A percentile compares a stretch with the other conserved stretches of the same genome.
These are phyloP conservation scores for Pichia sp. DNA, from an alignment of 1,139 yeast species.

Conservation along the genomic window DNA sequence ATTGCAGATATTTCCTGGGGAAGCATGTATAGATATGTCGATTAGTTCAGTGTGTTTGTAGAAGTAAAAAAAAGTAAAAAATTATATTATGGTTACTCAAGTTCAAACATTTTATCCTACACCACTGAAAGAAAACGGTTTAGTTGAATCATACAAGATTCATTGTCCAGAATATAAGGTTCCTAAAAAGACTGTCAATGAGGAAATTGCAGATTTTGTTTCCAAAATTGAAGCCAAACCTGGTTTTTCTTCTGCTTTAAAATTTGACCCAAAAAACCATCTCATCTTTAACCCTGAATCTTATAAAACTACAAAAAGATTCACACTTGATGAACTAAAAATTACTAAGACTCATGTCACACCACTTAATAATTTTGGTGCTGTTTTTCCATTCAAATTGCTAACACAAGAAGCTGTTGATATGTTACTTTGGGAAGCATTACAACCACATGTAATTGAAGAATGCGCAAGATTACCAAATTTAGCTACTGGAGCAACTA, in stretches of 20 bases:
- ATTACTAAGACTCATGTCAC: conserved; percentile 31
- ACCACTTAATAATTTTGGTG: conserved; percentile 30
- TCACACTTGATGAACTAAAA: conserved; percentile 29
- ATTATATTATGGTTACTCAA: conserved; percentile 20
- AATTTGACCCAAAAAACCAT: conserved; percentile 32
- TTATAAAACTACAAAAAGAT: conserved; percentile 24
- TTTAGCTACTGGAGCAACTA: conserved; percentile 28
- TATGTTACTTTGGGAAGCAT: conserved; percentile 34
- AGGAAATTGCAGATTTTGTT: conserved; percentile 27
- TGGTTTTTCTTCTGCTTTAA: conserved; percentile 29
- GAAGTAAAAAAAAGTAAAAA: too few relatives aligned
- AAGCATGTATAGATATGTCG: too few relatives aligned
- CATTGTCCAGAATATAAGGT: conserved; percentile 24
- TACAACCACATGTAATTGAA: conserved; percentile 27
- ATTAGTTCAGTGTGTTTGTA: too few relatives aligned
- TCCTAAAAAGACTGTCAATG: conserved; percentile 28
- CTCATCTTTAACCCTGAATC: conserved; percentile 28
- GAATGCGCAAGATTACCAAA: conserved; percentile 31
- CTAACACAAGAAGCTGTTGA: conserved; percentile 33
- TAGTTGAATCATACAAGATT: conserved; percentile 24
- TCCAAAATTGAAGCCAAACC: conserved; percentile 26
- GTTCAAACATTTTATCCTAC: conserved; percentile 19
- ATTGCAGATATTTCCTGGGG: too few relatives aligned
- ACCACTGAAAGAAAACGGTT: conserved; percentile 21
- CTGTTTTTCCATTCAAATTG: conserved; percentile 33